Conservation (phyloP, 768 basidiomycete species). For the Mycena pura region DNA sequence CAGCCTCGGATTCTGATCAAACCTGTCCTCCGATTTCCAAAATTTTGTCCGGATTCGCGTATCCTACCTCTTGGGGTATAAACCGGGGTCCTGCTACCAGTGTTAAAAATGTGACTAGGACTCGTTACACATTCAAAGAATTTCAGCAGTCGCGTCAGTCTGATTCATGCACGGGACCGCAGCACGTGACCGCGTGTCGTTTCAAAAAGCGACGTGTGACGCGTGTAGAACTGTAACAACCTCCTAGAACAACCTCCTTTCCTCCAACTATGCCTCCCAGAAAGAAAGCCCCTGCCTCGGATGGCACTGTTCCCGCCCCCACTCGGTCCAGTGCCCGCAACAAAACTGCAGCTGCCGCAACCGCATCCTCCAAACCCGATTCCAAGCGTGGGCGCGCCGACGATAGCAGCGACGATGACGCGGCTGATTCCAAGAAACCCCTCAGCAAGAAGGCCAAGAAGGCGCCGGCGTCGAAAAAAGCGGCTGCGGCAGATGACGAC, state of each 20-base stretch:
- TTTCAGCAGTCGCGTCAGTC: too few relatives aligned
- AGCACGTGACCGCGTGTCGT: constrained; percentile 1
- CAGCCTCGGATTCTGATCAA: too few relatives aligned
- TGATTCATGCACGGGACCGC: too few relatives aligned
- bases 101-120: too few relatives aligned
- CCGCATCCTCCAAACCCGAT: constrained; percentile 34
- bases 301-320: constrained; percentile 35
- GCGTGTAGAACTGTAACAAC: background rate
- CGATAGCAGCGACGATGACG: constrained; percentile 31
- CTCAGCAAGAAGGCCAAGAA: constrained; percentile 28
- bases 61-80: too few relatives aligned
- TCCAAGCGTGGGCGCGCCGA: constrained; percentile 41
- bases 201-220: too few relatives aligned
- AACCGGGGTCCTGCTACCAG: too few relatives aligned
- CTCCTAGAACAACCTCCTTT: constrained; percentile 1
- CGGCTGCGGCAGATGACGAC: constrained; percentile 22
- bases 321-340: constrained; percentile 47
- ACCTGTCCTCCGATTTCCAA: too few relatives aligned
- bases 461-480: constrained; percentile 27
- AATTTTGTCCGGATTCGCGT: too few relatives aligned
- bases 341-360: constrained; percentile 33
- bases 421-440: constrained; percentile 37
- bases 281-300: constrained; percentile 47
- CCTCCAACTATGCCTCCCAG: constrained; percentile 48
- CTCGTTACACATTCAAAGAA: too few relatives aligned